These are phyloP conservation scores for Cordyceps fumosorosea DNA, from an alignment of 2,329 filamentous ascomycete genomes.

Conservation along the genomic window DNA sequence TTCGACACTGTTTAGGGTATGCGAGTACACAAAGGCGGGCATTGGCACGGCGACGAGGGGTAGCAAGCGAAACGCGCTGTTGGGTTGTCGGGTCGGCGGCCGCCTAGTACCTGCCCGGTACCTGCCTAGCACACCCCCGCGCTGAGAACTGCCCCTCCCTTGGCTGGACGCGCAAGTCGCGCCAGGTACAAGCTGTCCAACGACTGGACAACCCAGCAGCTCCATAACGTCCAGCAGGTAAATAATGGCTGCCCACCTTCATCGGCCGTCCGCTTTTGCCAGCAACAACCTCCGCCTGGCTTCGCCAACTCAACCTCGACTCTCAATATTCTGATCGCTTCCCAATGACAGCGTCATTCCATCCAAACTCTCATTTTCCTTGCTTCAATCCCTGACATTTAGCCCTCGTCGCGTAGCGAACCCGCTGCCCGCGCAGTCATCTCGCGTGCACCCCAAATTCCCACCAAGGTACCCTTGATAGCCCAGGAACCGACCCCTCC, in stretches of 20 bases:
- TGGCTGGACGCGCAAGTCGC: background rate
- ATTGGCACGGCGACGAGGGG: constrained; percentile 10
- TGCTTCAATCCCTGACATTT: constrained; percentile 11
- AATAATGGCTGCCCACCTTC: background rate
- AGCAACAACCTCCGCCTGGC: constrained; percentile 6
- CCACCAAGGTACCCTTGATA: background rate
- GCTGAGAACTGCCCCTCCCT: background rate
- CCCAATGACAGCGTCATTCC: constrained; percentile 11
- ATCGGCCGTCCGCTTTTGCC: background rate
- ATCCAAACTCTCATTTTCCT: background rate
- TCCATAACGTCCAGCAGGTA: background rate
- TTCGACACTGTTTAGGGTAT: no score
- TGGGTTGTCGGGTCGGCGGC: background rate
- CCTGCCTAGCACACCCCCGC: background rate
- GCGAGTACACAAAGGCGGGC: constrained; percentile 4
- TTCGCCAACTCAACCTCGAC: constrained; percentile 4
- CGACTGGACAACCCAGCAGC: background rate
- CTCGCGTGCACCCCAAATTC: background rate
- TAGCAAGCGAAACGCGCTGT: constrained; percentile 2
- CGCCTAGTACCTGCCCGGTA: background rate
- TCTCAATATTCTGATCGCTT: background rate
- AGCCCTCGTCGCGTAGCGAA: constrained; percentile 2
- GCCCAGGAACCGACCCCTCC: constrained; percentile 8
- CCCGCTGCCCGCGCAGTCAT: constrained; percentile 1
- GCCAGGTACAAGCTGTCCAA: background rate